These are phyloP conservation scores for Sclerotinia subarctica DNA, from an alignment of 2,329 filamentous ascomycete species.

Conservation along the genomic window DNA sequence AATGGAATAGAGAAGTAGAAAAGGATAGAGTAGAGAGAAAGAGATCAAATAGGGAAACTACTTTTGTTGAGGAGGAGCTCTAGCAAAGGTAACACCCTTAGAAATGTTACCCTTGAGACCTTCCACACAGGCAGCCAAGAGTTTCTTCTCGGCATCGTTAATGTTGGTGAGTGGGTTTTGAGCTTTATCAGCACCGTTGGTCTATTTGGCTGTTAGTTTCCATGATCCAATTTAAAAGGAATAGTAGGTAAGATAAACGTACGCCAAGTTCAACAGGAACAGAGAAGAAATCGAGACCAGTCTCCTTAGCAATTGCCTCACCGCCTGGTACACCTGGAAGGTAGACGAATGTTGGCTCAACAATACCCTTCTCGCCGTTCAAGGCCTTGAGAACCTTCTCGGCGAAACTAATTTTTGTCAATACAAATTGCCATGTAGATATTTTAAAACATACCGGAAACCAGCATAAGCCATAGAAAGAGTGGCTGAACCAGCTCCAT, in stretches of 20 bases:
- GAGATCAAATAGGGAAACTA: slow-evolving; percentile 19
- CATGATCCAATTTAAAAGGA: slow-evolving; percentile 70
- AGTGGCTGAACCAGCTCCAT: slow-evolving; percentile 92
- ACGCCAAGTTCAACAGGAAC: slow-evolving; percentile 93
- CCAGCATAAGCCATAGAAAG: slow-evolving; percentile 99
- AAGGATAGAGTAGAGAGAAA: not conserved
- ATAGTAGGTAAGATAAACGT: slow-evolving; percentile 53
- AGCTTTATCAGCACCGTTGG: slow-evolving; percentile 43
- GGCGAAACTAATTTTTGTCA: slow-evolving; percentile 63
- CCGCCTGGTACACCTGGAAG: slow-evolving; percentile 86
- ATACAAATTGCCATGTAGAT: not conserved
- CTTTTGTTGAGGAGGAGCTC: slow-evolving; percentile 23
- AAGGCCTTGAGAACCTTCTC: slow-evolving; percentile 93
- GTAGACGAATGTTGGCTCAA: slow-evolving; percentile 96
- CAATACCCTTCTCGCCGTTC: slow-evolving; percentile 85
- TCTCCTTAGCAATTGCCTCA: slow-evolving; percentile 78
- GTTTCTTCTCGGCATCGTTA: slow-evolving; percentile 31
- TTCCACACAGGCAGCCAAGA: slow-evolving; percentile 14
- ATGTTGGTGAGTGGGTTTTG: slow-evolving; percentile 22
- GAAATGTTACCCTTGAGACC: slow-evolving; percentile 69
- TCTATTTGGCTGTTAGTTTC: slow-evolving; percentile 77
- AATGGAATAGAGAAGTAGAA: not conserved
- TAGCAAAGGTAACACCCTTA: slow-evolving; percentile 69
- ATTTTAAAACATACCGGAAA: slow-evolving; percentile 62
- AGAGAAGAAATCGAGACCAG: slow-evolving; percentile 90